Evolutionary conservation across 2,329 filamentous ascomycete species (phyloP).

Genomic region (Penicillium sp.): DNA sequence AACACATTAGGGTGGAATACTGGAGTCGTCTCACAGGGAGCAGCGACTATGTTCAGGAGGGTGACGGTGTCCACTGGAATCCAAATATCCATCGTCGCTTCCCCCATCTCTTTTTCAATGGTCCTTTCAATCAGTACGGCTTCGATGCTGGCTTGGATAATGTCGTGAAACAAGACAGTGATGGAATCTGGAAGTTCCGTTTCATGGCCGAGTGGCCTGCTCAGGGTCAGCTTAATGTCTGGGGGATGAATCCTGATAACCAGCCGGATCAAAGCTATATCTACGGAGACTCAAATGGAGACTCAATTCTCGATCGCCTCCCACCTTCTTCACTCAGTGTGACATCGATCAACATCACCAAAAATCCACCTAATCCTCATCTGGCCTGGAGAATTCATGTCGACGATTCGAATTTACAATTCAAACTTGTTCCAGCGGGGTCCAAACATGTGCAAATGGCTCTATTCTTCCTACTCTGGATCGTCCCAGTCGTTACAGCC

Average conservation of each 20-base stretch:
- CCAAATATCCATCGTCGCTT: slow-evolving; percentile 51
- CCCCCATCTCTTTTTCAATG: slow-evolving; percentile 65
- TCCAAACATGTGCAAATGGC: slow-evolving; percentile 57
- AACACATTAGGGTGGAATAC: slow-evolving; percentile 66
- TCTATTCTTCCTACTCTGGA: slow-evolving; percentile 56
- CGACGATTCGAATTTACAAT: slow-evolving; percentile 57
- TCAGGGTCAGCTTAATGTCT: slow-evolving; percentile 64
- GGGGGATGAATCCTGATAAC: slow-evolving; percentile 67
- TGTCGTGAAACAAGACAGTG: slow-evolving; percentile 51
- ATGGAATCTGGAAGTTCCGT: slow-evolving; percentile 59
- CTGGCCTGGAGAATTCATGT: slow-evolving; percentile 59
- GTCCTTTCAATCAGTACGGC: slow-evolving; percentile 65
- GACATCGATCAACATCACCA: slow-evolving; percentile 62
- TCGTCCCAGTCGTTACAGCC: slow-evolving; percentile 56
- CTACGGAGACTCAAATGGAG: slow-evolving; percentile 63
- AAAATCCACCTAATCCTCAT: slow-evolving; percentile 56
- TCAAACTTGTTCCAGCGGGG: slow-evolving; percentile 56
- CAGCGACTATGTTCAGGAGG: slow-evolving; percentile 62
- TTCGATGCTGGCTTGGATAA: slow-evolving; percentile 63
- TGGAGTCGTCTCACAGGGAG: slow-evolving; percentile 62
- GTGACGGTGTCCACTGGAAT: slow-evolving; percentile 49
- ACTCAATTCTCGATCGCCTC: slow-evolving; percentile 63
- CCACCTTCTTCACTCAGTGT: slow-evolving; percentile 60
- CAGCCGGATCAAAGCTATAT: slow-evolving; percentile 62
- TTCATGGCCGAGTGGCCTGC: slow-evolving; percentile 67